Conservation (phyloP, 2,329 filamentous ascomycete genomes). For the Sclerotinia minor region DNA sequence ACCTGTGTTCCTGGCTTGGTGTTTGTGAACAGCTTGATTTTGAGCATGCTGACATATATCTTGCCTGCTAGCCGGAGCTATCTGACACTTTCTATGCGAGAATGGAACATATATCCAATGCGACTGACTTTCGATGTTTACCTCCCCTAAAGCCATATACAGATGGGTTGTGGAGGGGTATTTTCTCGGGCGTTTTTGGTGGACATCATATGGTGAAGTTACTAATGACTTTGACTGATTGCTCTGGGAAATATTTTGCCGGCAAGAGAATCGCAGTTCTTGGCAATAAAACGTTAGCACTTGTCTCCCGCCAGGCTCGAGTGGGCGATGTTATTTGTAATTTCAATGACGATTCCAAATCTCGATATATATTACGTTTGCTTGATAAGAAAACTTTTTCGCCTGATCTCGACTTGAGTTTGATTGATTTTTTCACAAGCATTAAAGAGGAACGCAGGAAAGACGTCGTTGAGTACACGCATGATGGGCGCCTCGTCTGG, state of each 20-base stretch:
- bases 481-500: background rate
- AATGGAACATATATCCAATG: too few species aligned
- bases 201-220: too few species aligned
- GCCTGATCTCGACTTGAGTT: background rate
- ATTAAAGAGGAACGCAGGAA: background rate
- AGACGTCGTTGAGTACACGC: background rate
- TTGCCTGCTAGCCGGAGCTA: too few species aligned
- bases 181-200: too few species aligned
- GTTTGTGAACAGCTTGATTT: too few species aligned
- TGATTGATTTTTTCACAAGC: background rate
- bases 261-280: background rate
- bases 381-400: background rate
- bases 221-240: background rate
- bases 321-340: background rate
- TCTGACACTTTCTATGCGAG: too few species aligned
- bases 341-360: background rate
- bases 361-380: background rate
- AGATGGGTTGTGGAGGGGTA: too few species aligned
- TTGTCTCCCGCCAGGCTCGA: accelerated
- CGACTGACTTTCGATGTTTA: too few species aligned
- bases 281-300: accelerated
- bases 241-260: background rate
- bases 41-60: too few species aligned
- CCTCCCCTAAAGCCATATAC: too few species aligned
- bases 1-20: too few species aligned